Evolutionary conservation across 2,329 filamentous ascomycete species (phyloP), one percentile per base, ranked within the genome.

Genomic region (Diaporthe caulivora): DNA sequence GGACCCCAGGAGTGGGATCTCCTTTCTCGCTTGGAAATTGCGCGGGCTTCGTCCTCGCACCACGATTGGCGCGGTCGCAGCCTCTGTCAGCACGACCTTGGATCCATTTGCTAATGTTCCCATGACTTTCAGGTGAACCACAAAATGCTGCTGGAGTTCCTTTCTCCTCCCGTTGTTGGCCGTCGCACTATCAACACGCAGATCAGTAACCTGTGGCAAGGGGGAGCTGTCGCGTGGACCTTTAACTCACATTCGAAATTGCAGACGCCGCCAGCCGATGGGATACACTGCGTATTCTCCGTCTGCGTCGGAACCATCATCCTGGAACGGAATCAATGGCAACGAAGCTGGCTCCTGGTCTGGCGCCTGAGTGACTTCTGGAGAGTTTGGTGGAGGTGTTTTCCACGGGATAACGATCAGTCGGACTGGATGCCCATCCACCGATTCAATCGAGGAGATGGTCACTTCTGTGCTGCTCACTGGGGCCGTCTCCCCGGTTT

Each of bases 381-480:
- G 88, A 4, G 92, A 91, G 83, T 92, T 94, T 67, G 94, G 94
- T 37, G 93, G 94, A 1, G 95, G 95, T 2, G 95, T 98, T 86
- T 98, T 98, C 96, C 96, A 98, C 1, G 96, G 96, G 74, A 98
- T 97, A 10, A 97, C 97, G 76, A 98, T 98, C 75, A 98, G 92
- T 78, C 97, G 96, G 55, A 98, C 95, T 0, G 94, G 86, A 78
- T 98, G 96, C 44, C 95, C 94, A 81, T 98, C 96, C 21, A 98
- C 95, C 1, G 96, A 98, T 82, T 98, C 96, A 64, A 95, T 97
- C 11, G 96, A 96, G 7, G 95, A 97, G 60, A 98, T 94, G 70
- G 93, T 92, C 70, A 98, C 91, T 81, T 98, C 95, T 82, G 96
- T 94, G 76, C 88, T 93, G 76, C 91, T 90, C 64, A 98, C 94